Percentiles rank a stretch among this genome's conserved stretches.
These are phyloP conservation scores for Rhododendron ovatum DNA, from an alignment of 148 eudicot genomes.

Conservation along the genomic window DNA sequence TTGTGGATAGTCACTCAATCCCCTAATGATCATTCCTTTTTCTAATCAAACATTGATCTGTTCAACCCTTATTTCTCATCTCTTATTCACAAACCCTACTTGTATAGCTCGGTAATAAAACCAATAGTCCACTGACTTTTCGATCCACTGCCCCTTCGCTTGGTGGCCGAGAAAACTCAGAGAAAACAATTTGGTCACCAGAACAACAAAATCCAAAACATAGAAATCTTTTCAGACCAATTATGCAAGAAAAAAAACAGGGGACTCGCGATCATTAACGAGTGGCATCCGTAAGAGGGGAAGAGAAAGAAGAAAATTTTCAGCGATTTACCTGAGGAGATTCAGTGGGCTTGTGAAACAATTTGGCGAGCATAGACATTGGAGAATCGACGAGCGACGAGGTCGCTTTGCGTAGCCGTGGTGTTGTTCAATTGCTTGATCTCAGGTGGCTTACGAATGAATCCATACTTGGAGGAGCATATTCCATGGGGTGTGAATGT, in stretches of 20 bases:
- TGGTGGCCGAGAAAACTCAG: neutral
- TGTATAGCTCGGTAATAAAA: neutral
- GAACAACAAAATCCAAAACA: neutral
- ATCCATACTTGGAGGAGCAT: neutral
- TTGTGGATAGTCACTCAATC: neutral
- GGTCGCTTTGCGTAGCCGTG: neutral
- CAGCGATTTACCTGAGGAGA: conserved; percentile 14
- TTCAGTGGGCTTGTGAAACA: conserved; percentile 21
- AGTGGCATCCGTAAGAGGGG: neutral
- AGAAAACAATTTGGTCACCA: neutral
- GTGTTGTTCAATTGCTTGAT: neutral
- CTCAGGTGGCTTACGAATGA: neutral
- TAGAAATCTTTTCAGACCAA: neutral
- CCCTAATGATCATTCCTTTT: neutral
- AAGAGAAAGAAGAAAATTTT: neutral
- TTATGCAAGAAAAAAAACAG: neutral
- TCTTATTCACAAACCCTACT: neutral
- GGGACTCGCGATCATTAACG: neutral
- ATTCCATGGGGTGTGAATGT: neutral
- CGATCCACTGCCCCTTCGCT: neutral
- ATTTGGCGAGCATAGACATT: conserved; percentile 28
- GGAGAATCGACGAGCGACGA: neutral
- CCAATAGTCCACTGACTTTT: neutral
- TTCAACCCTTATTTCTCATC: neutral
- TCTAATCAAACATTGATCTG: neutral